These are phyloP conservation scores for Sugiyamaella japonica DNA, from an alignment of 1,139 yeast species.

Conservation along the genomic window DNA sequence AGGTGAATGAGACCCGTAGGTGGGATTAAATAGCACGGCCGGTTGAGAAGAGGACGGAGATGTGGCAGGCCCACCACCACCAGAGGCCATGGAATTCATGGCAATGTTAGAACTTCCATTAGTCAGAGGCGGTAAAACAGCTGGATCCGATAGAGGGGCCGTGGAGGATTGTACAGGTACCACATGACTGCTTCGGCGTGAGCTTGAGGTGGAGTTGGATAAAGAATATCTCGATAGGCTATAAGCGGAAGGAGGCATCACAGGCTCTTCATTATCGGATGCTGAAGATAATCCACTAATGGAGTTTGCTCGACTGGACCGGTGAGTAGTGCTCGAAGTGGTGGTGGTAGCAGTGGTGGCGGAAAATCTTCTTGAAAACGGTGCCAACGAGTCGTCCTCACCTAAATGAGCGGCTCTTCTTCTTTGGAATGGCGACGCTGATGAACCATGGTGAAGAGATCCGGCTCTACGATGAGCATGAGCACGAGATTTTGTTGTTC, in stretches of 20 bases:
- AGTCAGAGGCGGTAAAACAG: constrained; percentile 13
- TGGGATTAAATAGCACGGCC: constrained; percentile 21
- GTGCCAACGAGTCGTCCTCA: constrained; percentile 21
- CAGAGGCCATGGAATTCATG: constrained; percentile 10
- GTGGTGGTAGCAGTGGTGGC: constrained; percentile 26
- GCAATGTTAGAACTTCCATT: constrained; percentile 13
- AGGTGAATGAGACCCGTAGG: constrained; percentile 18
- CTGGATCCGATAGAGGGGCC: constrained; percentile 10
- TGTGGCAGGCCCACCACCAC: constrained; percentile 14
- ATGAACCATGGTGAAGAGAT: constrained; percentile 15
- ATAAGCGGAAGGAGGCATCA: constrained; percentile 29
- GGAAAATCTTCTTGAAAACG: constrained; percentile 31
- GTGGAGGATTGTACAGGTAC: constrained; percentile 24
- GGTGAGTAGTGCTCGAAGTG: constrained; percentile 5
- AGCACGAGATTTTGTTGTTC: constrained; percentile 3
- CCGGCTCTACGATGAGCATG: constrained; percentile 18
- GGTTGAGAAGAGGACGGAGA: constrained; percentile 16
- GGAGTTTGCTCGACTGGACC: constrained; percentile 30
- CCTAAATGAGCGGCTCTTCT: constrained; percentile 19
- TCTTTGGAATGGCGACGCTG: constrained; percentile 19
- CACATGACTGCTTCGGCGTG: constrained; percentile 35
- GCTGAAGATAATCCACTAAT: constrained; percentile 34
- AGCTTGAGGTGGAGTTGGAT: constrained; percentile 29
- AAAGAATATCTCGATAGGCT: constrained; percentile 37
- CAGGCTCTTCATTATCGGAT: constrained; percentile 38